These are phyloP conservation scores for Persicaria maculosa DNA, from an alignment of 148 eudicot species.

Conservation along the genomic window DNA sequence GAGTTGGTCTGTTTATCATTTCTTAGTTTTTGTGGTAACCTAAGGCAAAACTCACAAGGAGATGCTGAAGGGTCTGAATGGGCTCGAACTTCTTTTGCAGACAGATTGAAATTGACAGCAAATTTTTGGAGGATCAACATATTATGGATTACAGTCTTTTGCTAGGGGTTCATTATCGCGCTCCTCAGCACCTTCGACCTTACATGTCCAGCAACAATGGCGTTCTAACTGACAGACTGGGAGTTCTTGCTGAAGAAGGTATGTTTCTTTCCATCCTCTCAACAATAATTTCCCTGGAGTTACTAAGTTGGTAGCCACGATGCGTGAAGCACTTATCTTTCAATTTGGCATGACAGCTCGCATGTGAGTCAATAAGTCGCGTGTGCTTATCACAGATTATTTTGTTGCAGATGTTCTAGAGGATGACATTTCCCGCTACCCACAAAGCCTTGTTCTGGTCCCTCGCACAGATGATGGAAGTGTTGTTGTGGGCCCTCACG, in stretches of 20 bases:
- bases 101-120: conserved; percentile 91
- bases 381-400: too few relatives aligned
- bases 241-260: conserved; percentile 89
- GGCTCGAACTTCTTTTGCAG: conserved; percentile 29
- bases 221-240: conserved; percentile 51
- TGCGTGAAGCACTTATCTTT: too few relatives aligned
- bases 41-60: not conserved
- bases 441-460: conserved; percentile 83
- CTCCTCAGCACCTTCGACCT: conserved; percentile 77
- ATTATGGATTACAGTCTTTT: conserved; percentile 79
- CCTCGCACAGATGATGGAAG: conserved; percentile 60
- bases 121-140: conserved; percentile 70
- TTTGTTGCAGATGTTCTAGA: conserved; percentile 7
- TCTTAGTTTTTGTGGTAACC: not conserved
- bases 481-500: conserved; percentile 73
- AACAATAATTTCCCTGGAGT: too few relatives aligned
- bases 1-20: not conserved
- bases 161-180: conserved; percentile 62
- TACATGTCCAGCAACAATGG: conserved; percentile 32
- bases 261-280: not conserved
- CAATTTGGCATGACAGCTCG: too few relatives aligned
- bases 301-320: too few relatives aligned
- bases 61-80: not conserved
- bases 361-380: too few relatives aligned
- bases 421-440: conserved; percentile 59